phyloP scores from a whole-genome alignment of 2,329 filamentous ascomycete genomes.

The Microdochium nivale region DNA sequence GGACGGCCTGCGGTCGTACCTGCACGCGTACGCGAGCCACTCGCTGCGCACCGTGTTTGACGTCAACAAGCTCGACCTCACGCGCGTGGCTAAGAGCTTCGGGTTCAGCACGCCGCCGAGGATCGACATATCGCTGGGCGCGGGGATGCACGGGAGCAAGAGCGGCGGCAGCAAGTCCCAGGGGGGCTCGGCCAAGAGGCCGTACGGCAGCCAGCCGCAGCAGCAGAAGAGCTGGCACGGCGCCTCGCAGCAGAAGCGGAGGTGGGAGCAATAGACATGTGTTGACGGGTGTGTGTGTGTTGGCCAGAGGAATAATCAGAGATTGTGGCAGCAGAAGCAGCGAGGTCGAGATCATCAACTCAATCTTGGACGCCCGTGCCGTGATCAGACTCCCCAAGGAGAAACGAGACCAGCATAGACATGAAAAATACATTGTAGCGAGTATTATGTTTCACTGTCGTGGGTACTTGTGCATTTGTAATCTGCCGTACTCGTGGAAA shows the following conservation, averaged over 20 bases:
- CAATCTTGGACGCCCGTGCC: no score
- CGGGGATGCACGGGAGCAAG: constrained; percentile 67
- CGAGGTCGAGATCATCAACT: no score
- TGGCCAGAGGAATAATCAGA: no score
- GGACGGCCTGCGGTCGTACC: constrained; percentile 77
- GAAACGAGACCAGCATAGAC: no score
- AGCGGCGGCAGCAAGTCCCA: constrained; percentile 47
- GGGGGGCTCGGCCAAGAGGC: constrained; percentile 53
- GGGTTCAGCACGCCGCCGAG: constrained; percentile 70
- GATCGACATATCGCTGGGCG: constrained; percentile 70
- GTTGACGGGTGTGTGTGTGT: no score
- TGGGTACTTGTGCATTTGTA: no score
- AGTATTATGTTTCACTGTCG: no score
- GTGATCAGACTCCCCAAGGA: no score
- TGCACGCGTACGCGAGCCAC: constrained; percentile 91
- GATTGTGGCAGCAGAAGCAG: no score
- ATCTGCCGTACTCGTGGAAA: no score
- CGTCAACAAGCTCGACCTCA: constrained; percentile 71
- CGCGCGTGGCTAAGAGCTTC: constrained; percentile 78
- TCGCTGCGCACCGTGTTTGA: constrained; percentile 77
- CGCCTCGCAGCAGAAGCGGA: background rate
- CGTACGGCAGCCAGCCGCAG: constrained; percentile 70
- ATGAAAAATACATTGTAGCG: no score
- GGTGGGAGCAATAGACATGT: background rate
- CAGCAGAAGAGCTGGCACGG: constrained; percentile 27